Base-by-base conservation (phyloP, 352 stramenopile species). In the Phytophthora fragariaefolia region DNA sequence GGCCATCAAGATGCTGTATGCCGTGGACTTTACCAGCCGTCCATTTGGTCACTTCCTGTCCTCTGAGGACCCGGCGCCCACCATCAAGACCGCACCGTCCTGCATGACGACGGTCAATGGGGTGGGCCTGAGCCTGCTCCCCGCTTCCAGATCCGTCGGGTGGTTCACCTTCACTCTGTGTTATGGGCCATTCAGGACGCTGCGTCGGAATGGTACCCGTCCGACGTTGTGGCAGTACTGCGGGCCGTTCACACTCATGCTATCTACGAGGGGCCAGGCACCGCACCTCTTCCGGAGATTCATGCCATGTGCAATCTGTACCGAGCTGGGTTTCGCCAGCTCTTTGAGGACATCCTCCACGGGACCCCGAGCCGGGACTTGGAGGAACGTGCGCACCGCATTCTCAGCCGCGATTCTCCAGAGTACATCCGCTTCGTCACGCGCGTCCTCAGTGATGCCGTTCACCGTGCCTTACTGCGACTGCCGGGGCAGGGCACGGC, bases 1-100 rank as follows among this genome's bases (percentile, higher is more conserved):
- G 1, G 48, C 55, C 0, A 40, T 12, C 62, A 70, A 61, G 38
- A 70, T 70, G 63, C 8, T 65, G 27, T 65, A 55, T 6, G 20
- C 54, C 3, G 15, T 70, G 0, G 15, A 70, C 22, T 65, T 65
- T 8, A 1, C 7, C 8, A 57, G 18, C 3, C 36, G 38, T 0
- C 54, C 54, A 1, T n/a, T 70, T 18, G 46, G 60, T 8, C 53
- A 59, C 12, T 70, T 65, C 28, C 6, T 65, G 48, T 65, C 48
- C 38, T 70, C 40, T 20, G 47, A 70, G 22, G 60, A 58, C 23
- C 32, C 40, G 0, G 6, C 5, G 0, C 0, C n/a, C 53, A 42
- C 45, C 15, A 49, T 1, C 45, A 57, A 18, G 46, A 23, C 3
- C 52, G 52, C 3, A 58, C 27, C 0, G 53, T 64, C 15, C 1